These are phyloP conservation scores for Coniochaeta hoffmannii DNA, from an alignment of 2,329 filamentous ascomycete species.

Conservation along the genomic window DNA sequence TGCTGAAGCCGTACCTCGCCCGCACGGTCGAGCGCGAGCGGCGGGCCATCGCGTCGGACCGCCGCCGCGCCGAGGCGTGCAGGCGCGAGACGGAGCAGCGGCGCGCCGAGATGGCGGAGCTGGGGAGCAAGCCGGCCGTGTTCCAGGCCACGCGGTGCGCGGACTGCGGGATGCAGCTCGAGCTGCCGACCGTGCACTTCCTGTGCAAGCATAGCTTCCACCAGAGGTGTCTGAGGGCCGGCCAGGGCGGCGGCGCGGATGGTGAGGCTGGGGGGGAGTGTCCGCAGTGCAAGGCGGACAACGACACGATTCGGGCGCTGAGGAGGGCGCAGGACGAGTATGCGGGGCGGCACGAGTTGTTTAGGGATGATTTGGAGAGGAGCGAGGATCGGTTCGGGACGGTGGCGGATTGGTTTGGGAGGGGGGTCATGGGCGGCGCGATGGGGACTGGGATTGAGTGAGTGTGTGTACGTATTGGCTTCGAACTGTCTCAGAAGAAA, in stretches of 20 bases:
- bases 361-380: slow-evolving; percentile 68
- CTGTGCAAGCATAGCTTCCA: slow-evolving; percentile 97
- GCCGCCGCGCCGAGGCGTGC: slow-evolving; percentile 75
- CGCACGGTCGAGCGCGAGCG: slow-evolving; percentile 84
- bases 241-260: slow-evolving; percentile 18
- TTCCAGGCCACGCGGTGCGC: slow-evolving; percentile 89
- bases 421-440: slow-evolving; percentile 91
- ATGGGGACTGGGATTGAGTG: no score
- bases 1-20: slow-evolving; percentile 88
- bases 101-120: slow-evolving; percentile 67
- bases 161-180: slow-evolving; percentile 69
- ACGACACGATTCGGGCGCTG: slow-evolving; percentile 83
- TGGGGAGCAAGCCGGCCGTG: slow-evolving; percentile 72
- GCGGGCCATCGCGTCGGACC: slow-evolving; percentile 74
- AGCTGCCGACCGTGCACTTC: slow-evolving; percentile 90
- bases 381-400: slow-evolving; percentile 83
- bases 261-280: slow-evolving; percentile 61
- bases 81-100: slow-evolving; percentile 76
- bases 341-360: slow-evolving; percentile 81
- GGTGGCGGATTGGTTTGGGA: slow-evolving; percentile 88
- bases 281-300: slow-evolving; percentile 74
- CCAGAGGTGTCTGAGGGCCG: slow-evolving; percentile 66
- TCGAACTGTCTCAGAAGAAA: no score
- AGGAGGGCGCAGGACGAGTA: slow-evolving; percentile 79
- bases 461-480: no score